phyloP scores from a whole-genome alignment of 1,139 yeast species.

The Magnusiomyces sp. region DNA sequence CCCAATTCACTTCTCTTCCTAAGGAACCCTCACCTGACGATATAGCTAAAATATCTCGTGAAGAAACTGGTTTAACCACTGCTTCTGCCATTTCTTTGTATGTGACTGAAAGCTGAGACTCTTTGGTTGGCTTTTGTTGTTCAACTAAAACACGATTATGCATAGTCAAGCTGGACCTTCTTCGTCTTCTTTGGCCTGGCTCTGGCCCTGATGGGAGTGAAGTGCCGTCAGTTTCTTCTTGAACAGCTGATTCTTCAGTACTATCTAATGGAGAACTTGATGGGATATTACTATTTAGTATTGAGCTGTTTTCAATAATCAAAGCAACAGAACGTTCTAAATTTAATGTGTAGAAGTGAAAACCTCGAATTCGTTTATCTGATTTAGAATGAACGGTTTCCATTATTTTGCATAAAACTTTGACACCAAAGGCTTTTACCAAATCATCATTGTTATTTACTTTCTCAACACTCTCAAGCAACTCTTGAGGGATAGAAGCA shows the following conservation, averaged over 20 bases:
- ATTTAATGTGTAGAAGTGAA: slow-evolving; percentile 85
- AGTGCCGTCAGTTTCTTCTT: no score
- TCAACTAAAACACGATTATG: slow-evolving; percentile 42
- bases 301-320: slow-evolving; percentile 54
- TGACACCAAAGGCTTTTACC: slow-evolving; percentile 78
- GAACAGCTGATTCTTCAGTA: slow-evolving; percentile 3
- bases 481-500: slow-evolving; percentile 64
- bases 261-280: background rate
- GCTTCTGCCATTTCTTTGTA: slow-evolving; percentile 15
- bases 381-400: slow-evolving; percentile 44
- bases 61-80: slow-evolving; percentile 27
- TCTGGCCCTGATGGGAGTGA: no score
- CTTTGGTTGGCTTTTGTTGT: slow-evolving; percentile 1
- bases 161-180: slow-evolving; percentile 40
- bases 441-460: slow-evolving; percentile 73
- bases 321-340: slow-evolving; percentile 87
- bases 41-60: slow-evolving; percentile 59
- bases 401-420: slow-evolving; percentile 57
- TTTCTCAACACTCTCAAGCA: slow-evolving; percentile 45
- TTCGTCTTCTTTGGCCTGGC: slow-evolving; percentile 27
- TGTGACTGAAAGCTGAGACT: slow-evolving; percentile 14
- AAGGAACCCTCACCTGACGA: slow-evolving; percentile 78
- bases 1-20: slow-evolving; percentile 96
- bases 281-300: slow-evolving; percentile 19
- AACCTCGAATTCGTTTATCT: slow-evolving; percentile 52